Evolutionary conservation across 73 alveolate species (phyloP).

Genomic region (Paramecium tetraurelia): DNA sequence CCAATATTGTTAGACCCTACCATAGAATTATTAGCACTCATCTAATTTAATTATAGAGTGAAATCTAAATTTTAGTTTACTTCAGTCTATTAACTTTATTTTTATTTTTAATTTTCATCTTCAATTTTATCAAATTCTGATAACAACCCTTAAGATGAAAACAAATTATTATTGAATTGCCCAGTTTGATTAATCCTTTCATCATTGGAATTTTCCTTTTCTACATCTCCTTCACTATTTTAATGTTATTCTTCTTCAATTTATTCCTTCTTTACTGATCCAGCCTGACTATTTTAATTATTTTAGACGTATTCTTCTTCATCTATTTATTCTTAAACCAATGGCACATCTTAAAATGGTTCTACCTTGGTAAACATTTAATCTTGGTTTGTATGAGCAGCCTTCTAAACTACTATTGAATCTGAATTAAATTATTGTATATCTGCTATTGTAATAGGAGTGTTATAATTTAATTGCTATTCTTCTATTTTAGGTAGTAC

Average conservation of each 20-base stretch:
- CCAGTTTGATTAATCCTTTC: background rate
- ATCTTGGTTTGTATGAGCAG: background rate
- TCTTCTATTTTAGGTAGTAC: background rate
- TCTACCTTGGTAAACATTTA: background rate
- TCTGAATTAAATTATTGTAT: conserved; percentile 1
- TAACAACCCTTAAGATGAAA: background rate
- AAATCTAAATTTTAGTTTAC: background rate
- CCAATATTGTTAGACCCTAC: background rate
- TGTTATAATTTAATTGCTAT: background rate
- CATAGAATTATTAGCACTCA: background rate
- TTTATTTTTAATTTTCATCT: background rate
- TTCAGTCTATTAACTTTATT: background rate
- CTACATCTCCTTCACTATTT: background rate
- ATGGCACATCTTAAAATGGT: background rate
- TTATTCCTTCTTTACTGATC: background rate
- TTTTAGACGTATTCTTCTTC: background rate
- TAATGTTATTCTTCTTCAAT: background rate
- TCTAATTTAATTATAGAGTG: background rate
- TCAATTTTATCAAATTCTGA: background rate
- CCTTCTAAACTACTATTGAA: background rate
- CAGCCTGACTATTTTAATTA: background rate
- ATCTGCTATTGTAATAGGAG: background rate
- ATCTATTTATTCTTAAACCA: background rate
- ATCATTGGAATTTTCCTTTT: background rate
- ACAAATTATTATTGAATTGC: background rate